phyloP scores from a whole-genome alignment of 805 yeast species.

The Kregervanrija fluxuum region DNA sequence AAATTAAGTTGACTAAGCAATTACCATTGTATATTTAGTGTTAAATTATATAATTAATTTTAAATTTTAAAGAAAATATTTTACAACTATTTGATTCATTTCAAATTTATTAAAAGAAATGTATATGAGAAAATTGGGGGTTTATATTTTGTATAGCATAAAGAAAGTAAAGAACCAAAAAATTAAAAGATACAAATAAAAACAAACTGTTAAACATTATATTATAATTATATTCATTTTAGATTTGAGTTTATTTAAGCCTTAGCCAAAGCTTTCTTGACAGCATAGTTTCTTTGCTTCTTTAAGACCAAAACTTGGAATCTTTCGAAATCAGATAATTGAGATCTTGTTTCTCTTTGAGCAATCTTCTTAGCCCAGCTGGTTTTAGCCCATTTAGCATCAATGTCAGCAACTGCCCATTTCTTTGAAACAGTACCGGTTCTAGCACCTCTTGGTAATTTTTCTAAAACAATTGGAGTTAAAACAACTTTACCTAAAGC shows the following conservation, averaged over 20 bases:
- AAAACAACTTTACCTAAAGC: constrained; percentile 81
- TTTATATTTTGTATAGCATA: background rate
- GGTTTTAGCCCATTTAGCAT: constrained; percentile 85
- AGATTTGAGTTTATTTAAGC: constrained; percentile 45
- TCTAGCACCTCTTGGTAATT: constrained; percentile 92
- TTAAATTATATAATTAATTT: background rate
- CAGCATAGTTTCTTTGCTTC: constrained; percentile 95
- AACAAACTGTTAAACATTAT: background rate
- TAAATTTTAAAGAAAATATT: too few relatives aligned
- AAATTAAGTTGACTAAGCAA: constrained; percentile 5
- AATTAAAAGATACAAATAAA: background rate
- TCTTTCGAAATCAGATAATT: constrained; percentile 96
- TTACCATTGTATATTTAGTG: background rate
- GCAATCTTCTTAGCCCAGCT: constrained; percentile 98
- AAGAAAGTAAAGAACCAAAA: background rate
- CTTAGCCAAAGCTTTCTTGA: constrained; percentile 94
- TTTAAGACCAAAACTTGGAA: constrained; percentile 97
- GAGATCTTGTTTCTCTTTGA: constrained; percentile 87
- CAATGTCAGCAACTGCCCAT: constrained; percentile 87
- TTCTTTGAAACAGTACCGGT: constrained; percentile 80
- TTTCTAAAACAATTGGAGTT: constrained; percentile 83
- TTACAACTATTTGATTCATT: too few relatives aligned
- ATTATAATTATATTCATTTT: background rate
- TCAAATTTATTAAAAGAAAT: background rate
- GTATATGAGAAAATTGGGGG: background rate